Conservation (phyloP, 768 basidiomycete species). For the Leccinum olivaceopallidum region DNA sequence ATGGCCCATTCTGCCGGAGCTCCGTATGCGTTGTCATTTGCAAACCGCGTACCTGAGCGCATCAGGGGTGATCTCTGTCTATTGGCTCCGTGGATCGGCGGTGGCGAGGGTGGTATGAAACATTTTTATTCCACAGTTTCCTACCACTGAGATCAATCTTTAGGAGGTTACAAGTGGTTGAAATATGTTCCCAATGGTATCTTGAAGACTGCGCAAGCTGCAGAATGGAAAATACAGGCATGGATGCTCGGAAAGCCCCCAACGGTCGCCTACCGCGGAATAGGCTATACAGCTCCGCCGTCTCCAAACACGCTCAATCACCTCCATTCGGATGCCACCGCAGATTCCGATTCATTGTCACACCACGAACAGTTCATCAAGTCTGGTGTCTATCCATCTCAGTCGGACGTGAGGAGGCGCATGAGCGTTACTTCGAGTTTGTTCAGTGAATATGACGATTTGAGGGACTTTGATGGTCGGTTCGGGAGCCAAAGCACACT, state of each 20-base stretch:
- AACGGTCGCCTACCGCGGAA: constrained; percentile 78
- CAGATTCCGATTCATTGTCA: constrained; percentile 19
- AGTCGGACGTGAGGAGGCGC: constrained; percentile 47
- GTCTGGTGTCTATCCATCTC: constrained; percentile 30
- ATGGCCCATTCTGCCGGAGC: constrained; percentile 97
- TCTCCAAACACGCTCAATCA: constrained; percentile 34
- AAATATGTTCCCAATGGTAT: constrained; percentile 95
- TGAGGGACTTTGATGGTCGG: constrained; percentile 82
- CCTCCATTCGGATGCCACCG: constrained; percentile 19
- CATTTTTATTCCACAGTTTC: not conserved
- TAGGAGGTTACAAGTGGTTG: constrained; percentile 92
- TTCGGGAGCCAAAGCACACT: constrained; percentile 82
- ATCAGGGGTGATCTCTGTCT: constrained; percentile 85
- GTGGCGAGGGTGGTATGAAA: constrained; percentile 78
- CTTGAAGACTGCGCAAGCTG: constrained; percentile 92
- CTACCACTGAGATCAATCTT: constrained; percentile 15
- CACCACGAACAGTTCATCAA: constrained; percentile 24
- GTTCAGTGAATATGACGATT: constrained; percentile 87
- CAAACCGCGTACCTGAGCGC: constrained; percentile 70
- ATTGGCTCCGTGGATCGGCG: constrained; percentile 96
- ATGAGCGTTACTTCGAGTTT: constrained; percentile 71
- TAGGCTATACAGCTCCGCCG: constrained; percentile 67
- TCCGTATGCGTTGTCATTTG: constrained; percentile 90
- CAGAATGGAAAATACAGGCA: constrained; percentile 95
- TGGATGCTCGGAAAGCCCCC: constrained; percentile 99